A percentile compares a stretch with the other conserved stretches of the same genome.
Evolutionary conservation across 164 flowering plant species (phyloP).

Genomic region (Tetracentron sinense): DNA sequence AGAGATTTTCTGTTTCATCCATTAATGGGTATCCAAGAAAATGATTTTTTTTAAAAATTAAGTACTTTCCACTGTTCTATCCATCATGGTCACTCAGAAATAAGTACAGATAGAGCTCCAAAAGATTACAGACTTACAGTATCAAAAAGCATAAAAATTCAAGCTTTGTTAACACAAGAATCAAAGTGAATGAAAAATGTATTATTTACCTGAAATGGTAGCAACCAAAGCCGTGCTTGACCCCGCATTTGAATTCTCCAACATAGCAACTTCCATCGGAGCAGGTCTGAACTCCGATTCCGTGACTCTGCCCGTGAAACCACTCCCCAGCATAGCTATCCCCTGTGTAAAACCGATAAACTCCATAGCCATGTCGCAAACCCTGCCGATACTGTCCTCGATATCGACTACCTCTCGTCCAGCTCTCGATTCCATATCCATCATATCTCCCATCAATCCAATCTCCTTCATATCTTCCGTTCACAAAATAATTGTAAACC

Average conservation of each 20-base stretch:
- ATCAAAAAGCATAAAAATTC: too few relatives aligned
- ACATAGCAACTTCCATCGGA: slow-evolving; percentile 81
- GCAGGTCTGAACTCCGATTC: slow-evolving; percentile 75
- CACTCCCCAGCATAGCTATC: slow-evolving; percentile 88
- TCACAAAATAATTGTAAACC: slow-evolving; percentile 65
- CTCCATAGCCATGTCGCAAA: slow-evolving; percentile 75
- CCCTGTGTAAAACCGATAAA: slow-evolving; percentile 76
- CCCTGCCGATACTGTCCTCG: slow-evolving; percentile 80
- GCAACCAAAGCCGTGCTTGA: slow-evolving; percentile 87
- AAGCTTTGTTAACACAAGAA: too few relatives aligned
- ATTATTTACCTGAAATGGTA: slow-evolving; percentile 83
- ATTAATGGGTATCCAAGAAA: background rate
- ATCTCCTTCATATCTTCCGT: slow-evolving; percentile 90
- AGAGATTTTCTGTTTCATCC: too few relatives aligned
- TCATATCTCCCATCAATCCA: slow-evolving; percentile 91
- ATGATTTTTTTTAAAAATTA: too few relatives aligned
- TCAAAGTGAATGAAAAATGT: too few relatives aligned
- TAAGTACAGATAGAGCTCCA: too few relatives aligned
- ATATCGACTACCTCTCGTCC: slow-evolving; percentile 84
- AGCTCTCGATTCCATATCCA: slow-evolving; percentile 86
- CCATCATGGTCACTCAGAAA: too few relatives aligned
- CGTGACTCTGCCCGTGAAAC: slow-evolving; percentile 91
- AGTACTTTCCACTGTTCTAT: too few relatives aligned
- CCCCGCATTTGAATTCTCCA: slow-evolving; percentile 84
- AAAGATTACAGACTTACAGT: too few relatives aligned